phyloP scores from a whole-genome alignment of 176 grass and related monocot species.

The Triticum turgidum region DNA sequence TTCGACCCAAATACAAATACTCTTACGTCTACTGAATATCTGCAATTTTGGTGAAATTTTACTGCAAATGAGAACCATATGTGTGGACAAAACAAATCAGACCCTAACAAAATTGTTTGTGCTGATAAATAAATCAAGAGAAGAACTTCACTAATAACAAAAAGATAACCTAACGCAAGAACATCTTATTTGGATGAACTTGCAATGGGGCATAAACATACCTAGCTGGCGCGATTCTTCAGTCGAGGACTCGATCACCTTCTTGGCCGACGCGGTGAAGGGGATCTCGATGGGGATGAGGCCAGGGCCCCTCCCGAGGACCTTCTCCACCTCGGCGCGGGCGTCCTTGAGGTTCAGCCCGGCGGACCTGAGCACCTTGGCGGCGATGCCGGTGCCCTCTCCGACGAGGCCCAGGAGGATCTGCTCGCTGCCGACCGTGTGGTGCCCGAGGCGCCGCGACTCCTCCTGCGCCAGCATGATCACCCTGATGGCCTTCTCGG shows the following conservation, averaged over 20 bases:
- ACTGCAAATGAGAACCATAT: not conserved
- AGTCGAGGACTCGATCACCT: constrained; percentile 64
- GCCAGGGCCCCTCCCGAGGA: constrained; percentile 77
- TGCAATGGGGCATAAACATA: not conserved
- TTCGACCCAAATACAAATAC: not conserved
- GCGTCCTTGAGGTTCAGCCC: constrained; percentile 94
- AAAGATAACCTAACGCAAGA: not conserved
- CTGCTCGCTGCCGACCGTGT: constrained; percentile 85
- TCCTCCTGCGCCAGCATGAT: constrained; percentile 97
- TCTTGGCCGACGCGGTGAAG: constrained; percentile 70
- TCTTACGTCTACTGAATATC: too few species aligned
- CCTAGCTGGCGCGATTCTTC: constrained; percentile 88
- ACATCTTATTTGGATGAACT: not conserved
- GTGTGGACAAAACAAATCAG: not conserved
- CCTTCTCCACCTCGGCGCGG: constrained; percentile 91
- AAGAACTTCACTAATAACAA: not conserved
- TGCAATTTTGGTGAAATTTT: too few species aligned
- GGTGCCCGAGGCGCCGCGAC: constrained; percentile 69
- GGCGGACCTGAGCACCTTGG: constrained; percentile 86
- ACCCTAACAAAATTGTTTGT: not conserved
- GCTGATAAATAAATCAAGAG: not conserved
- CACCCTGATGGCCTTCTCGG: constrained; percentile 90
- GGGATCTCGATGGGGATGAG: constrained; percentile 81
- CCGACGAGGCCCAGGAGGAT: constrained; percentile 83
- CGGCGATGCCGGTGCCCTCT: constrained; percentile 85